A percentile compares a stretch with the other conserved stretches of the same genome.
Conservation (phyloP, 2,329 filamentous ascomycete species). For the Alternaria sp. region DNA sequence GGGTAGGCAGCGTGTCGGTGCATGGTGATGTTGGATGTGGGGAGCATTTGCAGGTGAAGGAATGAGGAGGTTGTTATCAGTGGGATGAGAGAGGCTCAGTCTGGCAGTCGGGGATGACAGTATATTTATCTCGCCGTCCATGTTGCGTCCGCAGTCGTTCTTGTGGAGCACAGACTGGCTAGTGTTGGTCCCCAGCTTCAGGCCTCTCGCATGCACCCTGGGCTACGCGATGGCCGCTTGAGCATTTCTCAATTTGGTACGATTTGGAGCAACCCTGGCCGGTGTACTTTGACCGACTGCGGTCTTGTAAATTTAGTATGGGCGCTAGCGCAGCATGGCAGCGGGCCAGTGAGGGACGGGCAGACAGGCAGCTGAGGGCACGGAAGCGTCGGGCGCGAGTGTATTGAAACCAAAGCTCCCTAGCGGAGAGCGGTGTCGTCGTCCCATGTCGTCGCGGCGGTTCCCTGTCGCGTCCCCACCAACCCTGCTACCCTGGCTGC, state of each 20-base stretch:
- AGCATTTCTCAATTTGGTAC: conserved; percentile 33
- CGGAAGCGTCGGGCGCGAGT: conserved; percentile 29
- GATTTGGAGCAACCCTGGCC: conserved; percentile 30
- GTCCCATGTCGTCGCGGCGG: conserved; percentile 14
- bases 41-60: conserved; percentile 32
- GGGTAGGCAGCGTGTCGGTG: conserved; percentile 54
- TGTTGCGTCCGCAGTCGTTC: conserved; percentile 34
- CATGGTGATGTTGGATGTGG: conserved; percentile 43
- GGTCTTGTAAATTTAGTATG: conserved; percentile 40
- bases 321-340: conserved; percentile 34
- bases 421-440: conserved; percentile 35
- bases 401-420: conserved; percentile 25
- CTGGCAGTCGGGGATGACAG: conserved; percentile 30
- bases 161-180: conserved; percentile 36
- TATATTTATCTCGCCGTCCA: conserved; percentile 41
- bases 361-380: conserved; percentile 25
- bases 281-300: conserved; percentile 36
- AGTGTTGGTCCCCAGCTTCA: conserved; percentile 40
- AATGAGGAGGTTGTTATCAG: conserved; percentile 14
- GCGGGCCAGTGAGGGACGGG: conserved; percentile 36
- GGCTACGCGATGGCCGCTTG: conserved; percentile 29
- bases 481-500: conserved; percentile 18
- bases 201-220: conserved; percentile 36
- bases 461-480: conserved; percentile 10
- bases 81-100: conserved; percentile 33